phyloP scores from a whole-genome alignment of 208 protist genomes.

The Crithidia brevicula region DNA sequence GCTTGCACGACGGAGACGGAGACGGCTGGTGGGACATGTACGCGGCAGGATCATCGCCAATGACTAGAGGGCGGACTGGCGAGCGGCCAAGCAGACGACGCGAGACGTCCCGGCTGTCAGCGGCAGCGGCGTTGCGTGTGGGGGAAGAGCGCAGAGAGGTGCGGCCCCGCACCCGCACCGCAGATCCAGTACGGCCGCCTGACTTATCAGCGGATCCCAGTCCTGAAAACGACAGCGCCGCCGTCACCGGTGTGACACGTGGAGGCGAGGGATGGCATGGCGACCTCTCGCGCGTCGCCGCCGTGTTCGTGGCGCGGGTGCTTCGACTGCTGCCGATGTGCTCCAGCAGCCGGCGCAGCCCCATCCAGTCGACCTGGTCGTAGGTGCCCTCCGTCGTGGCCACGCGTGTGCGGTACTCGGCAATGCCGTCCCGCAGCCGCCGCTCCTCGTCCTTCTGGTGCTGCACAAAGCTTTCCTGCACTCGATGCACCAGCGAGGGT shows the following conservation, averaged over 20 bases:
- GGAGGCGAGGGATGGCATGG: not conserved
- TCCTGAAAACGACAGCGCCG: not conserved
- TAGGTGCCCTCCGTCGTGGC: constrained; percentile 4
- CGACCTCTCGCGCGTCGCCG: not conserved
- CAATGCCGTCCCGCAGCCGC: constrained; percentile 26
- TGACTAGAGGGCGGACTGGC: not conserved
- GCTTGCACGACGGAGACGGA: not conserved
- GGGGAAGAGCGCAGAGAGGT: not conserved
- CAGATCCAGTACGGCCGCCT: not conserved
- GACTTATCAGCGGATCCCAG: not conserved
- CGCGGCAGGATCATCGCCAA: not conserved
- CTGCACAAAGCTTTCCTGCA: constrained; percentile 20
- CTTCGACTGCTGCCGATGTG: constrained; percentile 19
- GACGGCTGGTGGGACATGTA: constrained; percentile 8
- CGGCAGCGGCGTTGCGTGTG: not conserved
- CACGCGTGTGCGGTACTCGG: constrained; percentile 6
- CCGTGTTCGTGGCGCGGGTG: not conserved
- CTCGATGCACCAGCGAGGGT: constrained; percentile 12
- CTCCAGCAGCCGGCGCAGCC: constrained; percentile 29
- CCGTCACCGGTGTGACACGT: not conserved
- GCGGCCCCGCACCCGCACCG: constrained; percentile 6
- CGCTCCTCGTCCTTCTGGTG: constrained; percentile 29
- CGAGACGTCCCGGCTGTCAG: constrained; percentile 3
- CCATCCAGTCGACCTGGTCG: constrained; percentile 25
- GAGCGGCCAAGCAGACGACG: not conserved